phyloP scores from a whole-genome alignment of 208 protist genomes.

The Trypanosoma caninum region DNA sequence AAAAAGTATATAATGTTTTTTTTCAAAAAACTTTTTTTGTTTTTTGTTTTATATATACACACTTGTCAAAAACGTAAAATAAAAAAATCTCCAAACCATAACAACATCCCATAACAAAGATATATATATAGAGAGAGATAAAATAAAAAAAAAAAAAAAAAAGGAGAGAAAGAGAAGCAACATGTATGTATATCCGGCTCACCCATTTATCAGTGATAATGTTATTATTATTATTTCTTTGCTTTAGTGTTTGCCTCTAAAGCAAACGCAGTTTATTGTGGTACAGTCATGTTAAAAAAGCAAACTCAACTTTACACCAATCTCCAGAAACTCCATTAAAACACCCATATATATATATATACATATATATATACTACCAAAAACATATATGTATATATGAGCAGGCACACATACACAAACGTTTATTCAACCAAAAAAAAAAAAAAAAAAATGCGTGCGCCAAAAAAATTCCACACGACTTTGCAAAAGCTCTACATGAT shows the following conservation, averaged over 20 bases:
- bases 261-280: constrained; percentile 13
- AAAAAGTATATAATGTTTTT: no score
- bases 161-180: not conserved
- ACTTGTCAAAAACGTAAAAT: not conserved
- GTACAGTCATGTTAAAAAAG: not conserved
- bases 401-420: no score
- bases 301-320: not conserved
- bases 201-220: no score
- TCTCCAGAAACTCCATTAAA: not conserved
- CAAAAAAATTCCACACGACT: no score
- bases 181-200: no score
- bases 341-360: constrained; percentile 15
- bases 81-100: not conserved
- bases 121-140: not conserved
- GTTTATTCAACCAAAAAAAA: no score
- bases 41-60: not conserved
- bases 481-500: no score
- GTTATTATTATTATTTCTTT: no score
- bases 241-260: no score
- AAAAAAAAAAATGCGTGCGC: no score
- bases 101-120: not conserved
- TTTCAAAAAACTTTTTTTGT: not conserved
- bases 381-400: no score
- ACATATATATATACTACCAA: no score
- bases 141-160: not conserved